Conservation (phyloP, 2,329 filamentous ascomycete species). For the Scedosporium dehoogii region DNA sequence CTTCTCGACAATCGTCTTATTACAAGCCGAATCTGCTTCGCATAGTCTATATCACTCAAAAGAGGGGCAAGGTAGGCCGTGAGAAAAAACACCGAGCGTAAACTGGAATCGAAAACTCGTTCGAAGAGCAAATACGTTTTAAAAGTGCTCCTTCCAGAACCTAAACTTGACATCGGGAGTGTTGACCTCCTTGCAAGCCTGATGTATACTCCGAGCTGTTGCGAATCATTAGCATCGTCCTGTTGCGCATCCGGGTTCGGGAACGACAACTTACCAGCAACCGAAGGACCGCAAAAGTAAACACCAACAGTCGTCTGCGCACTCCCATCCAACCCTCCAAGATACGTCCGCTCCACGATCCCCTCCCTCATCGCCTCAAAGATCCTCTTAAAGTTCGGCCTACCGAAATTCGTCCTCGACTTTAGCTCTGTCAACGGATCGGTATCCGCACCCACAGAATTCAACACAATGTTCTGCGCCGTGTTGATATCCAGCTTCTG, state of each 20-base stretch:
- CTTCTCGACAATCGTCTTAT: no score
- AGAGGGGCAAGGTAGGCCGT: no score
- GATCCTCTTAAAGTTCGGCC: constrained; percentile 68
- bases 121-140: constrained; percentile 15
- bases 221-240: constrained; percentile 24
- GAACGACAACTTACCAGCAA: constrained; percentile 5
- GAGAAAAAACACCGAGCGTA: no score
- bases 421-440: constrained; percentile 79
- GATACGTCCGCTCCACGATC: constrained; percentile 66
- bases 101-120: no score
- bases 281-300: constrained; percentile 12
- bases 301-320: constrained; percentile 48
- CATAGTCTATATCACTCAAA: no score
- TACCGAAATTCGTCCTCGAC: constrained; percentile 77
- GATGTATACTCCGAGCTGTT: constrained; percentile 65
- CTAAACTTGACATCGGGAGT: constrained; percentile 78
- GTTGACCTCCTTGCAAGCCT: constrained; percentile 67
- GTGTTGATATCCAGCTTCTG: constrained; percentile 76
- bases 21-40: no score
- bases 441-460: constrained; percentile 70
- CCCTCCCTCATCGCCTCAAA: constrained; percentile 71
- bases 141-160: constrained; percentile 98
- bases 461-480: constrained; percentile 80
- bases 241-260: no score
- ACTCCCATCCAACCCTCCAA: constrained; percentile 60